Evolutionary conservation across 164 flowering plant species (phyloP).

Genomic region (Buxus sempervirens): DNA sequence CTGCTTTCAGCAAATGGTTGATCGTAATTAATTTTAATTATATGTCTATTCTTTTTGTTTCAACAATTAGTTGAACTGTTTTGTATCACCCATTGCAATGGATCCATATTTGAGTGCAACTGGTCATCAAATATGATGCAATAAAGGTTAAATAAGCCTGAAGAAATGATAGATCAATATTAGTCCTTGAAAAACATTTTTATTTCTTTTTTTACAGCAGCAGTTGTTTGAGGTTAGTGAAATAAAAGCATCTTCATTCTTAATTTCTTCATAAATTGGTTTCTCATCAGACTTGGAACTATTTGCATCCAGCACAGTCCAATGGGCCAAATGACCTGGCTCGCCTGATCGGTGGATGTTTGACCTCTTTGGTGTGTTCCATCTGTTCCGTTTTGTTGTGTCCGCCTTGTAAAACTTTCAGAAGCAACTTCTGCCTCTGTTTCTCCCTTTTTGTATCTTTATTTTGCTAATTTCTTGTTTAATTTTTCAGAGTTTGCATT

Average conservation of each 20-base stretch:
- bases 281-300: not conserved
- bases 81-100: not conserved
- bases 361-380: no score
- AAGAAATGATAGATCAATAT: not conserved
- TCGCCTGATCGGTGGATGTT: no score
- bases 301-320: no score
- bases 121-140: not conserved
- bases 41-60: not conserved
- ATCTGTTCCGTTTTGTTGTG: no score
- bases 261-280: not conserved
- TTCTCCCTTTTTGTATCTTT: no score
- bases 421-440: no score
- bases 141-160: not conserved
- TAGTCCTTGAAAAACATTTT: not conserved
- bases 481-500: no score
- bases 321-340: no score
- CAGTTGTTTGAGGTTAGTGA: not conserved
- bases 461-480: no score
- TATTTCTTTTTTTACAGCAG: no score
- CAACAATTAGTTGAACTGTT: not conserved
- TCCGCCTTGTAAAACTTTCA: no score
- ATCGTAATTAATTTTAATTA: no score
- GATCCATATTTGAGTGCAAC: not conserved
- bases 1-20: not conserved
- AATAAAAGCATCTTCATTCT: not conserved